phyloP scores from a whole-genome alignment of 176 grass and related monocot species.

The Avena sativa region DNA sequence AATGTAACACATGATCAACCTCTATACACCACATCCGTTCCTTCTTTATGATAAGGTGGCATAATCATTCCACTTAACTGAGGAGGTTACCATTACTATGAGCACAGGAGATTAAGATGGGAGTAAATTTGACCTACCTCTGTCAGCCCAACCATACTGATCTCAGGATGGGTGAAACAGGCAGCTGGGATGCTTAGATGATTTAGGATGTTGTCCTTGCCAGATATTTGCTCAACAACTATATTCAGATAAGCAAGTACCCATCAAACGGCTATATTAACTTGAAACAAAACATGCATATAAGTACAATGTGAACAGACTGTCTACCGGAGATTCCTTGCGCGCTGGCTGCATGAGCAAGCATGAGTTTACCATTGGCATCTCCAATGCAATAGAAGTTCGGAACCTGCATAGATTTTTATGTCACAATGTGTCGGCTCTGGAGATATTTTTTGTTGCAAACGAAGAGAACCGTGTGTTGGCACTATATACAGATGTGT shows the following conservation, averaged over 20 bases:
- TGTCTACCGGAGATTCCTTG: constrained; percentile 87
- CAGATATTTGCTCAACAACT: constrained; percentile 90
- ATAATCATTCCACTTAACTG: constrained; percentile 4
- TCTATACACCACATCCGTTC: neutral
- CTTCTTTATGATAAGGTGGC: neutral
- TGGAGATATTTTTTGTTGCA: constrained; percentile 11
- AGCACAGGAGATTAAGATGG: constrained; percentile 28
- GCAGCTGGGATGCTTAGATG: constrained; percentile 95
- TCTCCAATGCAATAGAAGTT: constrained; percentile 97
- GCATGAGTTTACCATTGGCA: constrained; percentile 98
- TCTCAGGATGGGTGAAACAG: constrained; percentile 98
- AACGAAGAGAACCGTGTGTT: neutral
- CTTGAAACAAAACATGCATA: constrained; percentile 30
- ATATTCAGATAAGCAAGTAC: constrained; percentile 32
- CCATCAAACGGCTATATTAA: constrained; percentile 25
- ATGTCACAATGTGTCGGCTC: neutral
- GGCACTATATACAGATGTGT: neutral
- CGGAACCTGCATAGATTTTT: constrained; percentile 60
- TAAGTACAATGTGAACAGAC: neutral
- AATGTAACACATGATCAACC: neutral
- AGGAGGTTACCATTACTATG: neutral
- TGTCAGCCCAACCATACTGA: constrained; percentile 97
- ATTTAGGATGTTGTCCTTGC: constrained; percentile 82
- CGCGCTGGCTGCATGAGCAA: constrained; percentile 97
- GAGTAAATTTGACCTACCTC: constrained; percentile 62